phyloP scores from a whole-genome alignment of 2,329 filamentous ascomycete species.

The Colletotrichum musicola region DNA sequence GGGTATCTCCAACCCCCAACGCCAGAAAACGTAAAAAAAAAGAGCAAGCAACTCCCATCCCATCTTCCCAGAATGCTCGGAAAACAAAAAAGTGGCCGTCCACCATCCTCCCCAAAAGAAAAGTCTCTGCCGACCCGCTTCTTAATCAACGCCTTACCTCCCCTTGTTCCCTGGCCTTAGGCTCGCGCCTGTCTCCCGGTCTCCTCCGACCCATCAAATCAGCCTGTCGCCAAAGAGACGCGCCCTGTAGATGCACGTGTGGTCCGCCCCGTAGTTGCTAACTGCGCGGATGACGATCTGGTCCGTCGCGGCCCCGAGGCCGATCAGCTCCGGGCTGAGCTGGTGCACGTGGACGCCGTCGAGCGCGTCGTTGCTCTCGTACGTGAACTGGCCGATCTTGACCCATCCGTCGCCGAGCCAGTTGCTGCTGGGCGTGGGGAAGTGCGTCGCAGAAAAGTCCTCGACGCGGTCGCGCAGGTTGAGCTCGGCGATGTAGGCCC shows the following conservation, averaged over 20 bases:
- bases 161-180: not conserved
- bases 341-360: conserved; percentile 65
- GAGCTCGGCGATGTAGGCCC: conserved; percentile 68
- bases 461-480: conserved; percentile 54
- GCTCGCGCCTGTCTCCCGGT: too few species aligned
- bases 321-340: conserved; percentile 63
- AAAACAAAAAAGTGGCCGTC: conserved; percentile 1
- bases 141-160: conserved; percentile 5
- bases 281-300: conserved; percentile 67
- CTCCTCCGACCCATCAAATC: conserved; percentile 23
- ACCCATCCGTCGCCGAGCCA: conserved; percentile 57
- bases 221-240: conserved; percentile 64
- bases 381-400: conserved; percentile 70
- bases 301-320: conserved; percentile 61
- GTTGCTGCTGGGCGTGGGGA: conserved; percentile 48
- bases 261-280: conserved; percentile 71
- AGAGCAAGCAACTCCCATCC: not conserved
- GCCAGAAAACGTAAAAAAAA: conserved; percentile 11
- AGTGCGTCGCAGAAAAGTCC: conserved; percentile 59
- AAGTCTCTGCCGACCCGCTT: not conserved
- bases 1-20: conserved; percentile 40
- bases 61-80: conserved; percentile 21
- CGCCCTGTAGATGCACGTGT: conserved; percentile 77
- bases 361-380: conserved; percentile 58
- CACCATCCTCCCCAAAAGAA: not conserved